phyloP scores from a whole-genome alignment of 805 yeast genomes.

The Cyberlindnera sargentensis region DNA sequence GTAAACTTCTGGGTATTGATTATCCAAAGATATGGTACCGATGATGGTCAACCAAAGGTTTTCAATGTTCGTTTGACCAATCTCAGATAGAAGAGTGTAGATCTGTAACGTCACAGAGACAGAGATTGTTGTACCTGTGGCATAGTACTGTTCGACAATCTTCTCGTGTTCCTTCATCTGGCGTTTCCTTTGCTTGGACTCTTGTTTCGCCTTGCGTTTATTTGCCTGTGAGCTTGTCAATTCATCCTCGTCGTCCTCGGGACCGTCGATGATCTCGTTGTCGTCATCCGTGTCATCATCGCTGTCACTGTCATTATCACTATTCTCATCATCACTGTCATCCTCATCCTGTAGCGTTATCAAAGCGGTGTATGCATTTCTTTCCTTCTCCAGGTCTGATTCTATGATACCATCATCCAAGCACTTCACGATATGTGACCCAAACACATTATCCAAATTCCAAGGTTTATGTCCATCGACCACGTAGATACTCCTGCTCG shows the following conservation, averaged over 20 bases:
- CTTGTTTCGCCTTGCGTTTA: slow-evolving; percentile 22
- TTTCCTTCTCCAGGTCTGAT: slow-evolving; percentile 47
- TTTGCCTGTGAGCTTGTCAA: slow-evolving; percentile 22
- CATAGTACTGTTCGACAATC: slow-evolving; percentile 66
- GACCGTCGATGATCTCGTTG: slow-evolving; percentile 10
- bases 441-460: slow-evolving; percentile 90
- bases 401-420: slow-evolving; percentile 82
- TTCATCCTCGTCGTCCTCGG: slow-evolving; percentile 22
- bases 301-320: slow-evolving; percentile 24
- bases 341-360: slow-evolving; percentile 35
- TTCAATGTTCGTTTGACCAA: slow-evolving; percentile 70
- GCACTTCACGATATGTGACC: slow-evolving; percentile 69
- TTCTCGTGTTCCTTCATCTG: slow-evolving; percentile 43
- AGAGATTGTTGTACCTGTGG: slow-evolving; percentile 71
- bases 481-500: slow-evolving; percentile 62
- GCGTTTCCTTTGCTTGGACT: slow-evolving; percentile 34
- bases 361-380: slow-evolving; percentile 52
- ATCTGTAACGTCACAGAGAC: slow-evolving; percentile 74
- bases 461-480: slow-evolving; percentile 95
- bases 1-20: slow-evolving; percentile 68
- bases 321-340: slow-evolving; percentile 29
- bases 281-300: slow-evolving; percentile 24
- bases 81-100: slow-evolving; percentile 69
- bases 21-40: slow-evolving; percentile 79
- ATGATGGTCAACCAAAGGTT: slow-evolving; percentile 83